Conservation (phyloP, 1,284 basidiomycete genomes). For the Ceratobasidium sp. region DNA sequence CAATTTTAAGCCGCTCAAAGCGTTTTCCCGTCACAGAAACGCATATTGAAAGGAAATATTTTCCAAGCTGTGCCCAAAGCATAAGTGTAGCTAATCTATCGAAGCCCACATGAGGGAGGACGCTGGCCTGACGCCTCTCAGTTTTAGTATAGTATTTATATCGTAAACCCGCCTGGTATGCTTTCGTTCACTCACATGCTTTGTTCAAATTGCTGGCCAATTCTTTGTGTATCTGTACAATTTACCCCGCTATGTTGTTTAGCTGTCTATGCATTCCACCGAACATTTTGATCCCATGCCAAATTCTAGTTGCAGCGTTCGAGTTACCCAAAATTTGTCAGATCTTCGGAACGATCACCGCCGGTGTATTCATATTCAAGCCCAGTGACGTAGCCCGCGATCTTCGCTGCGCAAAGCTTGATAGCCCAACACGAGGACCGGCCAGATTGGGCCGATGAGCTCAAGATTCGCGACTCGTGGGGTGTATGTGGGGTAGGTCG, state of each 20-base stretch:
- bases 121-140: no score
- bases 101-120: no score
- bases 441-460: constrained; percentile 11
- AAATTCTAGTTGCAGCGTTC: not conserved
- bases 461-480: not conserved
- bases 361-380: not conserved
- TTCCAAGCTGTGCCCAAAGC: not conserved
- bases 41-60: not conserved
- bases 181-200: not conserved
- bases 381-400: not conserved
- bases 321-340: not conserved
- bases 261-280: not conserved
- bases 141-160: no score
- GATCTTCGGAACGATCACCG: not conserved
- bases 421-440: constrained; percentile 1
- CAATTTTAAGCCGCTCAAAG: not conserved
- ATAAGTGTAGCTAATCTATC: not conserved
- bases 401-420: not conserved
- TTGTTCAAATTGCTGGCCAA: not conserved
- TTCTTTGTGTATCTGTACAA: not conserved
- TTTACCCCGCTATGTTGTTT: not conserved
- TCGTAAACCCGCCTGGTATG: not conserved
- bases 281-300: not conserved
- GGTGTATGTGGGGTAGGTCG: constrained; percentile 16
- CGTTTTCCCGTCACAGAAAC: not conserved